These are phyloP conservation scores for Penicillium macrosclerotiorum DNA, from an alignment of 495 filamentous ascomycete genomes.

Conservation along the genomic window DNA sequence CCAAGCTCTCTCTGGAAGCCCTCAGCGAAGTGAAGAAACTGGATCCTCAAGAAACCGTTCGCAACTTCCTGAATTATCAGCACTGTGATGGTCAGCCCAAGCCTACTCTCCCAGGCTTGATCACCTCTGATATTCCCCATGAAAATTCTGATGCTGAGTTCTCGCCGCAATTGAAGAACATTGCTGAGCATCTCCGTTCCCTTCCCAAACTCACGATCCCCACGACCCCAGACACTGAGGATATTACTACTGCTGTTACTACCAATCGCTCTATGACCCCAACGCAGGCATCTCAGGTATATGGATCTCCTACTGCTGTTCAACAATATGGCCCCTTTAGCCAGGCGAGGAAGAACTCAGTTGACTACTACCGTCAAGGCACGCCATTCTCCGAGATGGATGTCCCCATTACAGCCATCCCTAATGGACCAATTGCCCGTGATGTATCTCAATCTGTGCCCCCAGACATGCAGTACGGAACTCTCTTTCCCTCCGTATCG, in stretches of 20 bases:
- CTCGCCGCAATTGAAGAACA: too few relatives aligned
- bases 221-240: too few relatives aligned
- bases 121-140: too few relatives aligned
- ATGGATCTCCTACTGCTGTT: slow-evolving; percentile 41
- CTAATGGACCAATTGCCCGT: slow-evolving; percentile 65
- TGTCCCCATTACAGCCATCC: slow-evolving; percentile 76
- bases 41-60: slow-evolving; percentile 89
- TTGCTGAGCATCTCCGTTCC: slow-evolving; percentile 57
- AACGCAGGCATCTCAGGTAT: slow-evolving; percentile 36
- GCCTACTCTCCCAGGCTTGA: too few relatives aligned
- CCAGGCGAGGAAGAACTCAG: slow-evolving; percentile 1
- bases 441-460: slow-evolving; percentile 84
- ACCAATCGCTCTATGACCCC: too few relatives aligned
- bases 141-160: too few relatives aligned
- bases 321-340: slow-evolving; percentile 32
- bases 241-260: too few relatives aligned
- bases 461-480: slow-evolving; percentile 73
- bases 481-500: background rate
- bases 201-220: too few relatives aligned
- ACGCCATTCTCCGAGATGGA: slow-evolving; percentile 90
- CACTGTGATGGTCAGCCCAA: too few relatives aligned
- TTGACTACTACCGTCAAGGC: slow-evolving; percentile 59
- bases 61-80: slow-evolving; percentile 82
- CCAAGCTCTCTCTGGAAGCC: slow-evolving; percentile 64
- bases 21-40: slow-evolving; percentile 63